phyloP scores from a whole-genome alignment of 305 asterid species.

The Coffea humblotiana region DNA sequence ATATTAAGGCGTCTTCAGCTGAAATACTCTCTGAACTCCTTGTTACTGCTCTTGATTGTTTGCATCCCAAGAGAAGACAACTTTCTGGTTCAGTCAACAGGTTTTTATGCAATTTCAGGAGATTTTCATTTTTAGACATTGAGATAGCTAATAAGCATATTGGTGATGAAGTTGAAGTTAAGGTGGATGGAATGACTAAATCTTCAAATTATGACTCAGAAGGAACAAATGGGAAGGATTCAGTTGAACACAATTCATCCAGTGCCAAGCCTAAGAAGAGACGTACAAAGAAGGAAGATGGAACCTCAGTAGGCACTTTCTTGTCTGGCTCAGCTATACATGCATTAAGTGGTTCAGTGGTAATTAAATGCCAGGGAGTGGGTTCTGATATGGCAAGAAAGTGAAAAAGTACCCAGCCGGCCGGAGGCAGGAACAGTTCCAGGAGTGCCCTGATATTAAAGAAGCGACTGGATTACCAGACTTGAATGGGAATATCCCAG shows the following conservation, averaged over 20 bases:
- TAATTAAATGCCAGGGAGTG: conserved; percentile 30
- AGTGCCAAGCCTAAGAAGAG: conserved; percentile 25
- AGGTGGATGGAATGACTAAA: conserved; percentile 19
- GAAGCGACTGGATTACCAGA: conserved; percentile 37
- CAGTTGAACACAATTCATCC: conserved; percentile 12
- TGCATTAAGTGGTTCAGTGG: conserved; percentile 24
- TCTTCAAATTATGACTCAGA: not conserved
- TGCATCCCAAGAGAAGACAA: conserved; percentile 34
- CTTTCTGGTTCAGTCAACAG: conserved; percentile 45
- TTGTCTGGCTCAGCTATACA: not conserved
- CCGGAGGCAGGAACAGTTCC: conserved; percentile 25
- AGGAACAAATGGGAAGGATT: conserved; percentile 1
- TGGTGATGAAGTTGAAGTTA: conserved; percentile 2
- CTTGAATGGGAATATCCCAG: conserved; percentile 34
- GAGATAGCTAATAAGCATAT: conserved; percentile 28
- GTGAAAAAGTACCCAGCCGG: conserved; percentile 19
- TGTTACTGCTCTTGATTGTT: conserved; percentile 44
- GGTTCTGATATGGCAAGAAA: conserved; percentile 24
- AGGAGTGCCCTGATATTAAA: conserved; percentile 23
- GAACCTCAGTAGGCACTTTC: conserved; percentile 22
- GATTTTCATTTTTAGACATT: conserved; percentile 40
- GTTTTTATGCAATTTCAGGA: conserved; percentile 56
- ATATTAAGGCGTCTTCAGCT: conserved; percentile 39
- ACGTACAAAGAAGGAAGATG: conserved; percentile 30
- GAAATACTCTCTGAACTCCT: conserved; percentile 57